Percentiles rank a stretch among this genome's conserved stretches.
phyloP scores from a whole-genome alignment of 2,329 filamentous ascomycete species.

The Alternaria sp. region DNA sequence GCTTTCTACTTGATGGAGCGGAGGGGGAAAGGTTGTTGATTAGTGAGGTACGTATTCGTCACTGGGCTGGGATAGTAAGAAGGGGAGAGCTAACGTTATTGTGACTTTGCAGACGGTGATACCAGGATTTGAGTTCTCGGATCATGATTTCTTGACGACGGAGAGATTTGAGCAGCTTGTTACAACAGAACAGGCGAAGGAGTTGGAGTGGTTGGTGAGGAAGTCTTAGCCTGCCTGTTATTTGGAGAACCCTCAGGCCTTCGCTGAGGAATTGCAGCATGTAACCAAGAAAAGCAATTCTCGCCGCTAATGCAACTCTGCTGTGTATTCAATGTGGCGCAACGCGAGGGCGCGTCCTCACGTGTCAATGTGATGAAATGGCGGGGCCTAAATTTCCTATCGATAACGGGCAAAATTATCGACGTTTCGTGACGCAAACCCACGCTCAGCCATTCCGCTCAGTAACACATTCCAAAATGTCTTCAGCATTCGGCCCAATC shows the following conservation, averaged over 20 bases:
- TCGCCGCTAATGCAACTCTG: not conserved
- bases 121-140: slow-evolving; percentile 71
- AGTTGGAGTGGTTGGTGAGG: slow-evolving; percentile 57
- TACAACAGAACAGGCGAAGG: slow-evolving; percentile 56
- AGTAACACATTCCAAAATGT: slow-evolving; percentile 8
- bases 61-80: not conserved
- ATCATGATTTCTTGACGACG: slow-evolving; percentile 69
- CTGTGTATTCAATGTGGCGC: not conserved
- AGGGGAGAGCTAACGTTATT: not conserved
- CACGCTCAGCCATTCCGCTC: slow-evolving; percentile 7
- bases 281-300: slow-evolving; percentile 2
- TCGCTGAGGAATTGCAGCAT: not conserved
- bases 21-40: slow-evolving; percentile 65
- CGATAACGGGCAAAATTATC: slow-evolving; percentile 15
- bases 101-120: slow-evolving; percentile 62
- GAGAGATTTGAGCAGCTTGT: slow-evolving; percentile 60
- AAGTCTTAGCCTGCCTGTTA: slow-evolving; percentile 5
- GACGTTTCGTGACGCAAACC: slow-evolving; percentile 10
- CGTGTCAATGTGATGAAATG: slow-evolving; percentile 1
- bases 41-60: slow-evolving; percentile 58
- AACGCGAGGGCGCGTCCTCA: slow-evolving; percentile 2
- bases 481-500: slow-evolving; percentile 15
- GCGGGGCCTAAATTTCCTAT: slow-evolving; percentile 7
- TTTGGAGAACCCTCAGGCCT: not conserved
- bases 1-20: slow-evolving; percentile 62